phyloP scores from a whole-genome alignment of 2,329 filamentous ascomycete genomes.

The Didymella lethalis region DNA sequence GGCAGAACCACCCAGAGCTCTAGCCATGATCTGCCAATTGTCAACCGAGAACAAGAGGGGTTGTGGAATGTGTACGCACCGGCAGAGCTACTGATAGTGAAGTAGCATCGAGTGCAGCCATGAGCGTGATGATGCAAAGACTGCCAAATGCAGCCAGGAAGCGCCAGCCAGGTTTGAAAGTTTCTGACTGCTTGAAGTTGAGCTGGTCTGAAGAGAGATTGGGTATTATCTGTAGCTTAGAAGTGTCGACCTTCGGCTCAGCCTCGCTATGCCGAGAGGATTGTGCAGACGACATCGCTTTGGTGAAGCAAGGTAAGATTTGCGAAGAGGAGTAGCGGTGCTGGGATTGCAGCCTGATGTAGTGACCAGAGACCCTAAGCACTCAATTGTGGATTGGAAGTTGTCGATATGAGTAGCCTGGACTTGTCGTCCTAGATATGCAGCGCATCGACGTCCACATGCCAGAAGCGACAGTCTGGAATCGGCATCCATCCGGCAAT shows the following conservation, averaged over 20 bases:
- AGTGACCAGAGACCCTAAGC: no score
- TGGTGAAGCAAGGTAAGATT: neutral
- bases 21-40: slow-evolving; percentile 47
- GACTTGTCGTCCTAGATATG: neutral
- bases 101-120: slow-evolving; percentile 71
- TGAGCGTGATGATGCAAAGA: slow-evolving; percentile 64
- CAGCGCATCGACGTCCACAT: neutral
- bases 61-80: slow-evolving; percentile 26
- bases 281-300: neutral
- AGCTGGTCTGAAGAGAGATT: neutral
- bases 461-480: neutral
- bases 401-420: neutral
- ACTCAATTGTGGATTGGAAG: neutral
- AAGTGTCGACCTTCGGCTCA: neutral
- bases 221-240: neutral
- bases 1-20: slow-evolving; percentile 40
- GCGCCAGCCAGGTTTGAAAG: slow-evolving; percentile 8
- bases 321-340: no score
- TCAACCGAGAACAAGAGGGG: slow-evolving; percentile 13
- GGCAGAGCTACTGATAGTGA: slow-evolving; percentile 68
- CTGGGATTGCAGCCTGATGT: neutral
- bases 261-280: neutral
- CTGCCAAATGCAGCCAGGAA: slow-evolving; percentile 40
- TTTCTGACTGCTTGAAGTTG: neutral
- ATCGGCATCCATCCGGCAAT: neutral